Evolutionary conservation across 2,329 filamentous ascomycete genomes (phyloP).

Genomic region (Alternaria sp.): DNA sequence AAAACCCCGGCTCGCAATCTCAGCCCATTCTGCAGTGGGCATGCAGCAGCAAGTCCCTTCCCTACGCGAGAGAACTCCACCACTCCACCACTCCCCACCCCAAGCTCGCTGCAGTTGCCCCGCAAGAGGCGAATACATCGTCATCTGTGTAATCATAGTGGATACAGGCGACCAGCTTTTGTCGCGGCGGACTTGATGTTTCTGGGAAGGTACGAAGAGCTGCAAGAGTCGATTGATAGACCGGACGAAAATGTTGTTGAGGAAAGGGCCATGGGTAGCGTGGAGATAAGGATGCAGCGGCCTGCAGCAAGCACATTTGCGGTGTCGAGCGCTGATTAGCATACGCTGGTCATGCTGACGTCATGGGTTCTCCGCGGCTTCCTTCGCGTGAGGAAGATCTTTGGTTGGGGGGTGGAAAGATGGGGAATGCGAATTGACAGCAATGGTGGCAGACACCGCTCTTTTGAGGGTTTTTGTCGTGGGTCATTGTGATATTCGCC

Average conservation of each 20-base stretch:
- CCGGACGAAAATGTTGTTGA: not conserved
- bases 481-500: not conserved
- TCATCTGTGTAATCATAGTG: not conserved
- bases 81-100: not conserved
- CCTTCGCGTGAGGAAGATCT: not conserved
- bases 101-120: not conserved
- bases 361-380: not conserved
- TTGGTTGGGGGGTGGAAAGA: not conserved
- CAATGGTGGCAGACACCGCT: not conserved
- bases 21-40: not conserved
- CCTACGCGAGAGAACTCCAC: not conserved
- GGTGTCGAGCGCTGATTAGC: not conserved
- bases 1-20: not conserved
- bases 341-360: not conserved
- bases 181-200: not conserved
- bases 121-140: not conserved
- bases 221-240: not conserved
- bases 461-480: not conserved
- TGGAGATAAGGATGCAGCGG: not conserved
- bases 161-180: not conserved
- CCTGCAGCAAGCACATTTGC: not conserved
- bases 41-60: not conserved
- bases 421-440: not conserved
- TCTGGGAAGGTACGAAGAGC: not conserved
- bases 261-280: not conserved